Base-by-base conservation (phyloP, 2,329 filamentous ascomycete species). In the Fusarium incarnatum region DNA sequence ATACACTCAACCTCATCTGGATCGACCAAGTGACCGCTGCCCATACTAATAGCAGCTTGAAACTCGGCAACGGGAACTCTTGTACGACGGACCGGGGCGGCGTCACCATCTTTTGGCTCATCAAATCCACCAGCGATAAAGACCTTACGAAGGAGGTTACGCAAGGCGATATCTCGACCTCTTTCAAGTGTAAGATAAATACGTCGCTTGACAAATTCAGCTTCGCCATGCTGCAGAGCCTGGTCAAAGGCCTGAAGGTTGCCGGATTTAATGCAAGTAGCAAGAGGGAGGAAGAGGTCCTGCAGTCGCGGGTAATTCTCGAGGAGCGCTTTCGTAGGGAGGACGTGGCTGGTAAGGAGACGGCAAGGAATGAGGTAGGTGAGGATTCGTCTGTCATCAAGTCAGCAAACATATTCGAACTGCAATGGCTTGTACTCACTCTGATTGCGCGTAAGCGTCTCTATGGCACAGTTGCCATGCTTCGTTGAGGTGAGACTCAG, bases 181-280 rank as follows among this genome's bases (percentile, higher is more conserved):
- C 96, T 89, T 78, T 99, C 96, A 0, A 99, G 86, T 0, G 96
- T 98, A 23, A 99, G 87, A 80, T 98, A 99, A 73, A 99, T 97
- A 46, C 95, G 92, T 30, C 92, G 89, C 79, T 92, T 95, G 69
- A 98, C 94, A 73, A 98, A 97, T 72, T 96, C 93, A n/a, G 94
- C 90, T 80, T 98, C 94, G 27, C 92, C 92, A 10, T 90, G 88
- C 52, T 91, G 87, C 28, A 99, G 86, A 4, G 94, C 94, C 20
- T 88, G 82, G 74, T 98, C 94, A 75, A 98, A 98, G 13, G 89
- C 92, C 54, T 89, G 87, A 12, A 99, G 87, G 73, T 98, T 91
- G 30, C 94, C 95, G 60, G 85, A 87, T 73, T 92, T 92, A 78
- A 99, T 97, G 78, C 92, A 94, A 41, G 84, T 82, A 34, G 90